Base-by-base conservation (phyloP, 345 rosid species). In the Orychophragmus violaceus region DNA sequence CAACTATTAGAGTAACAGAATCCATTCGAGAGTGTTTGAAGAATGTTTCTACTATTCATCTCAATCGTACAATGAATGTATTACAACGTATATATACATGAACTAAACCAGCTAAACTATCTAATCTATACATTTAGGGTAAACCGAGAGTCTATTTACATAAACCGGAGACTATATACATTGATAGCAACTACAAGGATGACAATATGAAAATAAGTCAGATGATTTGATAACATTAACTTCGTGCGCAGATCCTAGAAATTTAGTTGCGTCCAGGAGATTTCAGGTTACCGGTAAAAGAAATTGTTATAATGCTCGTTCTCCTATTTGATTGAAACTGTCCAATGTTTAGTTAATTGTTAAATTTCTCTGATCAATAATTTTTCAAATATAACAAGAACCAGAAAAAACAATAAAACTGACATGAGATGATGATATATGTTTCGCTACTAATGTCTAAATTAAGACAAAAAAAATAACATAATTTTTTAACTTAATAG, bases 131-230 rank as follows among this genome's bases (percentile, higher is more conserved):
- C n/a, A n/a, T n/a, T n/a, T n/a, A n/a, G n/a, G n/a, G n/a, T n/a
- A n/a, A n/a, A n/a, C n/a, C n/a, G n/a, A n/a, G n/a, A n/a, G n/a
- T n/a, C n/a, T n/a, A n/a, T n/a, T n/a, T n/a, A n/a, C n/a, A n/a
- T n/a, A n/a, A n/a, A n/a, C n/a, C n/a, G n/a, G n/a, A n/a, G n/a
- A n/a, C n/a, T n/a, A n/a, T n/a, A n/a, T n/a, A n/a, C n/a, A n/a
- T n/a, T n/a, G n/a, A n/a, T n/a, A n/a, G n/a, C n/a, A n/a, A n/a
- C n/a, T n/a, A 87, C 5, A 63, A 68, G 8, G 96, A 89, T 53
- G 90, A 80, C 64, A 87, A 84, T 73, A 65, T 87, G 74, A 84
- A 95, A 75, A 83, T 92, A 23, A 84, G 85, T 55, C 72, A n/a
- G 80, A 19, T 96, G 95, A 7, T 84, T 83, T 77, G 84, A 77